Percentiles rank a stretch among this genome's conserved stretches.
phyloP scores from a whole-genome alignment of 2,329 filamentous ascomycete genomes.

The Ustulina deusta region DNA sequence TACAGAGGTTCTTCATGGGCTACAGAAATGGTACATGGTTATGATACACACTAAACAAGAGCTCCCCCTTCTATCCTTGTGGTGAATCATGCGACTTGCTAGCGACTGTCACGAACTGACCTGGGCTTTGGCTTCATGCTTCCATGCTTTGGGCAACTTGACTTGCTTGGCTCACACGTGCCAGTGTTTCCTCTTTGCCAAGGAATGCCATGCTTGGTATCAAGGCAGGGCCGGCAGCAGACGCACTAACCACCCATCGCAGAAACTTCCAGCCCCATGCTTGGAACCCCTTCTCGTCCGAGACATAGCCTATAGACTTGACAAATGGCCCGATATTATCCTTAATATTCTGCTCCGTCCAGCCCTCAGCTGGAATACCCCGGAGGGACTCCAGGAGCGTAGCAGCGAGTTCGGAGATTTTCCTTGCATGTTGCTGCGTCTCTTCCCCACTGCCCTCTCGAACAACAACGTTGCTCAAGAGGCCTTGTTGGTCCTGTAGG shows the following conservation, averaged over 20 bases:
- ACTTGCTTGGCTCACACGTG: slow-evolving; percentile 41
- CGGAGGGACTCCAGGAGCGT: slow-evolving; percentile 37
- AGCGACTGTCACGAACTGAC: neutral
- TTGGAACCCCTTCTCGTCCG: slow-evolving; percentile 21
- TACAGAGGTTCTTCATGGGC: slow-evolving; percentile 41
- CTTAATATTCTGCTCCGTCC: slow-evolving; percentile 42
- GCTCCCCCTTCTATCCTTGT: neutral
- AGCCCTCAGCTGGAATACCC: slow-evolving; percentile 38
- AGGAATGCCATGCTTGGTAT: slow-evolving; percentile 45
- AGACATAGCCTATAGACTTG: slow-evolving; percentile 37
- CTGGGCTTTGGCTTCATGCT: slow-evolving; percentile 9
- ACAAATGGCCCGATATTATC: slow-evolving; percentile 38
- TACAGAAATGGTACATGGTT: slow-evolving; percentile 37
- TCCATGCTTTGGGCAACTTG: slow-evolving; percentile 35
- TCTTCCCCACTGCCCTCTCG: slow-evolving; percentile 14
- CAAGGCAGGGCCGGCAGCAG: slow-evolving; percentile 43
- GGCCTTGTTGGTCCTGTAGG: slow-evolving; percentile 20
- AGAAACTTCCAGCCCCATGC: slow-evolving; percentile 48
- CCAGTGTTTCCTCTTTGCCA: slow-evolving; percentile 46
- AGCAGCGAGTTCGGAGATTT: slow-evolving; percentile 37
- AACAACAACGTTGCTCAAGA: slow-evolving; percentile 25
- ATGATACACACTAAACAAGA: slow-evolving; percentile 25
- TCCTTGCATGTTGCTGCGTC: slow-evolving; percentile 6
- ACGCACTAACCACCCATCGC: slow-evolving; percentile 48
- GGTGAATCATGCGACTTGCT: neutral